Percentiles rank a stretch among this genome's conserved stretches.
phyloP scores from a whole-genome alignment of 768 basidiomycete species.

The Paxillus rubicundulus region DNA sequence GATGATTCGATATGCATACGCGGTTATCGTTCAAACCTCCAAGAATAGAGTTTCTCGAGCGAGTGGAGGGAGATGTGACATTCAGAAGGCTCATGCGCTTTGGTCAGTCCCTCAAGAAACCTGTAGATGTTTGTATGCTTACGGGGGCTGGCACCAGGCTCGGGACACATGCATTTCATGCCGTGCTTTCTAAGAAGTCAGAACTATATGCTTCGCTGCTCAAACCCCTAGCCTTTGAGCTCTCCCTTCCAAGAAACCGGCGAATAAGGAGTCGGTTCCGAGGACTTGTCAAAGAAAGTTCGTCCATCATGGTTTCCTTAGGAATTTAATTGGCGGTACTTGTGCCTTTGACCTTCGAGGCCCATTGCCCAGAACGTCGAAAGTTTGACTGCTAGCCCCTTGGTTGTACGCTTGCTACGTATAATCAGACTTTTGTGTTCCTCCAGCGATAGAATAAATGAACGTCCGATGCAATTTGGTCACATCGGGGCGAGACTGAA shows the following conservation, averaged over 20 bases:
- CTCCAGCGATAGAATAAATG: neutral
- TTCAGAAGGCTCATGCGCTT: conserved; percentile 49
- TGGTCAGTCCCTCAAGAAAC: conserved; percentile 50
- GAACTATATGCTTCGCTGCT: conserved; percentile 48
- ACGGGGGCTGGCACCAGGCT: conserved; percentile 50
- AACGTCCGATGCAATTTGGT: too few species aligned
- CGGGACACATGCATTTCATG: conserved; percentile 74
- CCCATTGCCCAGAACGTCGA: neutral
- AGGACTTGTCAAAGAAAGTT: conserved; percentile 38
- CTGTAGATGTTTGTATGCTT: conserved; percentile 1
- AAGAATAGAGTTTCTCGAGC: conserved; percentile 38
- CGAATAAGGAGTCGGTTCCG: conserved; percentile 45
- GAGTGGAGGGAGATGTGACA: conserved; percentile 38
- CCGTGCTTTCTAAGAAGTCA: conserved; percentile 55
- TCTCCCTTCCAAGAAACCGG: conserved; percentile 46
- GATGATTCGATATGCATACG: conserved; percentile 55
- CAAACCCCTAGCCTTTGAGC: conserved; percentile 47
- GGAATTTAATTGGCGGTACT: conserved; percentile 15
- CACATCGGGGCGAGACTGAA: too few species aligned
- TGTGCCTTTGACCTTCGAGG: neutral
- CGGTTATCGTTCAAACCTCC: conserved; percentile 48
- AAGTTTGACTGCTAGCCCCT: neutral
- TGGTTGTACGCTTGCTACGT: too few species aligned
- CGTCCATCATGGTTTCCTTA: conserved; percentile 17
- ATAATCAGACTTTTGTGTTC: too few species aligned